phyloP scores from a whole-genome alignment of 345 rosid genomes.

The Pugionium dolabratum region DNA sequence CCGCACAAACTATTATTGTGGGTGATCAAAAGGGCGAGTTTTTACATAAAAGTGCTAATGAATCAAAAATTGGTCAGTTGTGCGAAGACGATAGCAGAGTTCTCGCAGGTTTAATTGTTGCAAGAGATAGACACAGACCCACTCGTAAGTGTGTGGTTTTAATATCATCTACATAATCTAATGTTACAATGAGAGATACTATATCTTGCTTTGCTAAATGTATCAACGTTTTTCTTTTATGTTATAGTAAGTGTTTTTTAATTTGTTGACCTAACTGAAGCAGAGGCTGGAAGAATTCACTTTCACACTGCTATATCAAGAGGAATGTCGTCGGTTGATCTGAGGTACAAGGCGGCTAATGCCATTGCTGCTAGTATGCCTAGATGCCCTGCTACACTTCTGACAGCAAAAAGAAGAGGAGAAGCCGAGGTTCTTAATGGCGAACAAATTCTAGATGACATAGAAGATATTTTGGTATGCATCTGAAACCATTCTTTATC shows the following conservation, averaged over 20 bases:
- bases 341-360: slow-evolving; percentile 62
- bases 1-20: slow-evolving; percentile 63
- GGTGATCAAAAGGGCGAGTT: slow-evolving; percentile 62
- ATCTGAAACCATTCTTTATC: slow-evolving; percentile 20
- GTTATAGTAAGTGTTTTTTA: slow-evolving; percentile 18
- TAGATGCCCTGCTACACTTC: slow-evolving; percentile 44
- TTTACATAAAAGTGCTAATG: slow-evolving; percentile 45
- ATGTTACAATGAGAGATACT: background rate
- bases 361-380: slow-evolving; percentile 34
- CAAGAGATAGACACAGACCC: slow-evolving; percentile 61
- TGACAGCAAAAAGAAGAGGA: slow-evolving; percentile 75
- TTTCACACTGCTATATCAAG: slow-evolving; percentile 62
- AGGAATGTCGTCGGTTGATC: slow-evolving; percentile 66
- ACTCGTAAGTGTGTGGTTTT: slow-evolving; percentile 47
- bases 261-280: slow-evolving; percentile 18
- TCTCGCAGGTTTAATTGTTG: slow-evolving; percentile 70
- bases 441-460: slow-evolving; percentile 53
- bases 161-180: background rate
- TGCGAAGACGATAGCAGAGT: slow-evolving; percentile 10
- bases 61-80: slow-evolving; percentile 30
- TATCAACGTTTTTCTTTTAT: background rate
- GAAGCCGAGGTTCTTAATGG: slow-evolving; percentile 64
- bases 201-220: slow-evolving; percentile 1
- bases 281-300: slow-evolving; percentile 63
- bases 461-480: slow-evolving; percentile 55